Percentiles rank a stretch among this genome's conserved stretches.
These are phyloP conservation scores for Closterium sp. DNA, from an alignment of 139 green algal genomes.

Conservation along the genomic window DNA sequence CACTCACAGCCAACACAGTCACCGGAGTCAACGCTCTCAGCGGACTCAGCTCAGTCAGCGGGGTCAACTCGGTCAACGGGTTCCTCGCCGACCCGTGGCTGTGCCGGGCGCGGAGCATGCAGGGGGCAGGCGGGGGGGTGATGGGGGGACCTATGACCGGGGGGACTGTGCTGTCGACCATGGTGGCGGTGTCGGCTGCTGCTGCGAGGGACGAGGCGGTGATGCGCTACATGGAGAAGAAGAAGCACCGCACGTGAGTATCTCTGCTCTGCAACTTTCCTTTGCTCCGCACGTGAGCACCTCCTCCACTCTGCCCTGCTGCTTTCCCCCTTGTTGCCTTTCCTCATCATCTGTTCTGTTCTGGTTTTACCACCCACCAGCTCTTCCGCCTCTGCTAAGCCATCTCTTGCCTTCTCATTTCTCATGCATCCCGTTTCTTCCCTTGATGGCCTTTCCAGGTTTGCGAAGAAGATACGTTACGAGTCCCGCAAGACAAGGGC, in stretches of 20 bases:
- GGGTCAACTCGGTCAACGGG: neutral
- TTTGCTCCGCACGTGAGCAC: neutral
- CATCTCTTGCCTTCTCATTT: neutral
- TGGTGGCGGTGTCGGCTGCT: neutral
- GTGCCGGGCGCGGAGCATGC: neutral
- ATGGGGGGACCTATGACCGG: neutral
- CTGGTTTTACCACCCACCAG: neutral
- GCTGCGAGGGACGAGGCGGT: constrained; percentile 13
- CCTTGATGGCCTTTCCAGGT: no score
- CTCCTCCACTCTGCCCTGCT: neutral
- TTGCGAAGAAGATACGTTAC: constrained; percentile 53
- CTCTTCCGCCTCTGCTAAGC: neutral
- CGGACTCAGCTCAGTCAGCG: neutral
- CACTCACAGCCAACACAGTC: neutral
- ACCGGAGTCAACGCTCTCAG: no score
- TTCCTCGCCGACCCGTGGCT: neutral
- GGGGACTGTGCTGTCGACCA: neutral
- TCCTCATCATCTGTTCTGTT: neutral
- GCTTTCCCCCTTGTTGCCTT: neutral
- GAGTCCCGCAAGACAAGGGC: constrained; percentile 55
- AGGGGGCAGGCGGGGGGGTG: neutral
- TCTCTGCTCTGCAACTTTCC: neutral
- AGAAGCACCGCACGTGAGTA: constrained; percentile 31
- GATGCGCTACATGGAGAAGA: constrained; percentile 41
- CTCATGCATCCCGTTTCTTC: no score